phyloP scores from a whole-genome alignment of 108 stramenopile species.

The Fistulifera pelliculosa region DNA sequence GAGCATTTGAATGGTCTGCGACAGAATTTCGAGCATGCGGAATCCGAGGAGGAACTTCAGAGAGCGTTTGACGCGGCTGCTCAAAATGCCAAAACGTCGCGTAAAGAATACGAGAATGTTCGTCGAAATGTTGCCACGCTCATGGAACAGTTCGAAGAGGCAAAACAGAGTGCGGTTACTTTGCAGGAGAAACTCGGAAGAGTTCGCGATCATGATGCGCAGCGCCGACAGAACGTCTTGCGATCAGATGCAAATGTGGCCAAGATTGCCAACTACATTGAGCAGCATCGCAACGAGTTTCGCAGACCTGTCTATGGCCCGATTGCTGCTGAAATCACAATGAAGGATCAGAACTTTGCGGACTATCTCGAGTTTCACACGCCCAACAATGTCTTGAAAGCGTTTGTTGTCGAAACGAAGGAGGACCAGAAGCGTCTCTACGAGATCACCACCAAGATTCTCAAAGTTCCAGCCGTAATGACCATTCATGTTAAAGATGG shows the following conservation, averaged over 20 bases:
- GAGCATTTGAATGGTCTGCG: no score
- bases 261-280: slow-evolving; percentile 43
- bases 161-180: not conserved
- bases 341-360: slow-evolving; percentile 38
- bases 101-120: not conserved
- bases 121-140: not conserved
- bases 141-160: not conserved
- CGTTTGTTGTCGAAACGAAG: slow-evolving; percentile 65
- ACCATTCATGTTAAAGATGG: slow-evolving; percentile 24
- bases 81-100: not conserved
- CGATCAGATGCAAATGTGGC: slow-evolving; percentile 22
- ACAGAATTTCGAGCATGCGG: no score
- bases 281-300: slow-evolving; percentile 54
- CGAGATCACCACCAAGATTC: slow-evolving; percentile 43
- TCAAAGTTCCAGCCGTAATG: slow-evolving; percentile 49
- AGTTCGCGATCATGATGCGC: slow-evolving; percentile 52
- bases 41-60: slow-evolving; percentile 11
- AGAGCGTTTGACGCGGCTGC: not conserved
- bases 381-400: slow-evolving; percentile 33
- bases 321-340: slow-evolving; percentile 56
- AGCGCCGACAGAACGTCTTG: slow-evolving; percentile 35
- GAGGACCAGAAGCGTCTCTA: slow-evolving; percentile 76
- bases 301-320: slow-evolving; percentile 72
- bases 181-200: slow-evolving; percentile 19
- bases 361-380: slow-evolving; percentile 69